Base-by-base conservation (phyloP, 2,329 filamentous ascomycete species). In the Cordyceps fumosorosea region DNA sequence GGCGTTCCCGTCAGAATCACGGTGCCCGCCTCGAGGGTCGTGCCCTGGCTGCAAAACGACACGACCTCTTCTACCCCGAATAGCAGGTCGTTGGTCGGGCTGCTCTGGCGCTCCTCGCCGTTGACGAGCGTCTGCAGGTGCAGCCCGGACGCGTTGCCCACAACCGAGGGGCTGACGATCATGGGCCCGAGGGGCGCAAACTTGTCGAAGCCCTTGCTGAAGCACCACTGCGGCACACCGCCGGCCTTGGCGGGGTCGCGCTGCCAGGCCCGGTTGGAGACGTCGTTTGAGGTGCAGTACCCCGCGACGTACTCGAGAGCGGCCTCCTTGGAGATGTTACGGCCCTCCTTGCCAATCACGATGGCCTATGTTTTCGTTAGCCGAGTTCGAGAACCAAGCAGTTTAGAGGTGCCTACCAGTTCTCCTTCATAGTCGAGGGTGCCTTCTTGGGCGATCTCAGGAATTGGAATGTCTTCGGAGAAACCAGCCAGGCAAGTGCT, bases 121-220 rank as follows among this genome's bases (percentile, higher is more conserved):
- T 84, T 84, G 32, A 84, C 79, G 1, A 70, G 67, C 0, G 77
- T 80, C 54, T 69, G 70, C 29, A 78, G 57, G 2, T 62, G 66
- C 2, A 75, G 47, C 7, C 67, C 67, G 0, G 68, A 69, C 3
- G 71, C 73, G 44, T 69, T 67, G 0, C 70, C 71, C 1, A 75
- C 69, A 0, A 72, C 62, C 0, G 64, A 47, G 0, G 73, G 72
- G 5, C 70, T 70, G 0, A 76, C 73, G 3, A 76, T 66, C 10
- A 82, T 71, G 1, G 81, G 81, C 0, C 82, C 80, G 66, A 84
- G 78, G 0, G 82, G 82, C 26, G 81, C 83, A 64, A 80, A 84
- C 5, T 79, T 82, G 69, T 85, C 81, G 6, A 78, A 75, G 0
- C 77, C 81, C 69, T 84, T 84, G 57, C 81, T 81, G 62, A 85